These are phyloP conservation scores for Paecilomyces formosus DNA, from an alignment of 2,329 filamentous ascomycete genomes.

Conservation along the genomic window DNA sequence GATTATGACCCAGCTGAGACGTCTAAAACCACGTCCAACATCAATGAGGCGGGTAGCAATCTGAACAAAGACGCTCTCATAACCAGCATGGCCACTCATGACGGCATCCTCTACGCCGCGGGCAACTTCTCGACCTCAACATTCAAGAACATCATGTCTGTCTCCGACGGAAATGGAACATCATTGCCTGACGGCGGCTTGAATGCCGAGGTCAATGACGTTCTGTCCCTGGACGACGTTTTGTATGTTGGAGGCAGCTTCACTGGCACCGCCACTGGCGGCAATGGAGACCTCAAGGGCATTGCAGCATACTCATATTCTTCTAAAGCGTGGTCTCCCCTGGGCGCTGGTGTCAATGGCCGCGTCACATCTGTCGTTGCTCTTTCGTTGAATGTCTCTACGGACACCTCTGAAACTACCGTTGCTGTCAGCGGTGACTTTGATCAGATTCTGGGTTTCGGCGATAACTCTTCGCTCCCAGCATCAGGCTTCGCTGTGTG, in stretches of 20 bases:
- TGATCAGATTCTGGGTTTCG: slow-evolving; percentile 60
- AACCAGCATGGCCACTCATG: slow-evolving; percentile 57
- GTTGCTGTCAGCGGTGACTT: slow-evolving; percentile 79
- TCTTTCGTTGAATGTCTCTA: slow-evolving; percentile 70
- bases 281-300: slow-evolving; percentile 60
- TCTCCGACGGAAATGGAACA: slow-evolving; percentile 57
- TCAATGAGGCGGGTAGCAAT: slow-evolving; percentile 67
- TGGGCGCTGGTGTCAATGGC: slow-evolving; percentile 83
- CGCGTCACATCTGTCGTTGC: slow-evolving; percentile 67
- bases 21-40: slow-evolving; percentile 58
- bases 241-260: slow-evolving; percentile 85
- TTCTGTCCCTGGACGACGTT: slow-evolving; percentile 58
- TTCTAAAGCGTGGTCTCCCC: slow-evolving; percentile 63
- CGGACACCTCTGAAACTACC: slow-evolving; percentile 59
- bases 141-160: slow-evolving; percentile 68
- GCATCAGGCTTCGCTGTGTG: slow-evolving; percentile 80
- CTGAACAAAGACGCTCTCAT: slow-evolving; percentile 63
- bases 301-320: slow-evolving; percentile 68
- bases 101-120: slow-evolving; percentile 64
- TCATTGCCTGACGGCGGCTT: slow-evolving; percentile 64
- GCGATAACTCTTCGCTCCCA: slow-evolving; percentile 50
- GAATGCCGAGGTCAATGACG: slow-evolving; percentile 66
- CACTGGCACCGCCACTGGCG: slow-evolving; percentile 59
- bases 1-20: slow-evolving; percentile 69
- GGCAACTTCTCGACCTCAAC: slow-evolving; percentile 71